These are phyloP conservation scores for Plasmodium yoelii DNA, from an alignment of 169 alveolate genomes.

Conservation along the genomic window DNA sequence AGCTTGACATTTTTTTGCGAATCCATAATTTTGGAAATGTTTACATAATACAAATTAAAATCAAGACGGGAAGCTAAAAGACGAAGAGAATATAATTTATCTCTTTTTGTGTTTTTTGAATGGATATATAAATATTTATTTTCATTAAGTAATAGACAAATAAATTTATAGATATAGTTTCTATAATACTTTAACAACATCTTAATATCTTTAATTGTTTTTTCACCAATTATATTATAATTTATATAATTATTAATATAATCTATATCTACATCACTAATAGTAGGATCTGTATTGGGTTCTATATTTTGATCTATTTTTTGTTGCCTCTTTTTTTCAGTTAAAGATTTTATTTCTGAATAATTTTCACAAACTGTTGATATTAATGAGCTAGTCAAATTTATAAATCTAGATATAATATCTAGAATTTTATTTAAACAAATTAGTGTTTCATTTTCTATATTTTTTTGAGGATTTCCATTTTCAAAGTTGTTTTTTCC, in stretches of 20 bases:
- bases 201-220: constrained; percentile 65
- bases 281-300: not conserved
- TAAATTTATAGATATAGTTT: constrained; percentile 64
- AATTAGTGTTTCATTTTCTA: constrained; percentile 38
- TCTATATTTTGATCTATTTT: not conserved
- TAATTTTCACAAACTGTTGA: constrained; percentile 70
- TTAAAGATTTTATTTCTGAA: constrained; percentile 33
- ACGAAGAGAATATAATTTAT: constrained; percentile 50
- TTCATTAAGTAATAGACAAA: constrained; percentile 47
- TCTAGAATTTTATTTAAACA: constrained; percentile 56
- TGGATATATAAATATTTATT: constrained; percentile 14
- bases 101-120: constrained; percentile 40
- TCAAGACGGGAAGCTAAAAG: constrained; percentile 64
- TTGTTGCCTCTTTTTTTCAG: constrained; percentile 37
- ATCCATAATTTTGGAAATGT: constrained; percentile 30
- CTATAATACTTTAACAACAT: constrained; percentile 54
- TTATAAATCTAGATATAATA: constrained; percentile 54
- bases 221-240: constrained; percentile 61
- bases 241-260: constrained; percentile 51
- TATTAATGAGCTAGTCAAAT: constrained; percentile 45
- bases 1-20: constrained; percentile 5
- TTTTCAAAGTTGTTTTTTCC: not conserved
- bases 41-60: constrained; percentile 61
- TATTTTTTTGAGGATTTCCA: not conserved
- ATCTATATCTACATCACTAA: constrained; percentile 42